Percentiles rank a stretch among this genome's conserved stretches.
Conservation (phyloP, 164 flowering plant species). For the Macadamia integrifolia region DNA sequence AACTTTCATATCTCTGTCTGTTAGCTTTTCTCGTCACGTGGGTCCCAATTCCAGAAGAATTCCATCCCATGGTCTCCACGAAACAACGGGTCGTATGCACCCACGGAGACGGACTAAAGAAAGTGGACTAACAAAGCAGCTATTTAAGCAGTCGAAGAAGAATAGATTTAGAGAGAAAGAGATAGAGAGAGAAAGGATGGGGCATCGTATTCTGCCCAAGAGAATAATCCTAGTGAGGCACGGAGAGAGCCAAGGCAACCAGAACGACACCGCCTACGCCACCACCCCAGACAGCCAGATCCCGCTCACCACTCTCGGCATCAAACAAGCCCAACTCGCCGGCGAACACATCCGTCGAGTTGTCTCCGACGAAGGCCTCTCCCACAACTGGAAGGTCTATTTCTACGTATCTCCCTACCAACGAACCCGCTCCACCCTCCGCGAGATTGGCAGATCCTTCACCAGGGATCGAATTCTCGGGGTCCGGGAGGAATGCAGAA, state of each 20-base stretch:
- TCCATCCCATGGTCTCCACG: no score
- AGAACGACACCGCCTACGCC: conserved; percentile 56
- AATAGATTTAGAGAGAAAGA: neutral
- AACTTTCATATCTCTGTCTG: no score
- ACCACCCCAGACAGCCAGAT: conserved; percentile 79
- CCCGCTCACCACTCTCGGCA: conserved; percentile 60
- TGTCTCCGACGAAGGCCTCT: conserved; percentile 23
- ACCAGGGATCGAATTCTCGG: conserved; percentile 57
- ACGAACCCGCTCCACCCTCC: conserved; percentile 69
- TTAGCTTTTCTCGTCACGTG: no score
- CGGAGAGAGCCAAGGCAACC: conserved; percentile 87
- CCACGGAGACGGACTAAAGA: no score
- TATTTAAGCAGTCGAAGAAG: neutral
- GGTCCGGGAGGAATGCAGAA: conserved; percentile 84
- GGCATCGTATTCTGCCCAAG: conserved; percentile 38
- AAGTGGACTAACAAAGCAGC: no score
- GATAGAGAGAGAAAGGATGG: conserved; percentile 4
- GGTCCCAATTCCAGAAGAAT: no score
- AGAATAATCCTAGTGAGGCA: conserved; percentile 84
- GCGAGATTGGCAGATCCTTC: conserved; percentile 76
- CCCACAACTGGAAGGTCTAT: conserved; percentile 54
- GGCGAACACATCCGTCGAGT: conserved; percentile 41
- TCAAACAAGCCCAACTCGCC: conserved; percentile 52
- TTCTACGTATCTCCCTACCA: conserved; percentile 93
- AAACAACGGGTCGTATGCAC: no score